These are phyloP conservation scores for Penicillium lividum DNA, from an alignment of 495 filamentous ascomycete genomes.

Conservation along the genomic window DNA sequence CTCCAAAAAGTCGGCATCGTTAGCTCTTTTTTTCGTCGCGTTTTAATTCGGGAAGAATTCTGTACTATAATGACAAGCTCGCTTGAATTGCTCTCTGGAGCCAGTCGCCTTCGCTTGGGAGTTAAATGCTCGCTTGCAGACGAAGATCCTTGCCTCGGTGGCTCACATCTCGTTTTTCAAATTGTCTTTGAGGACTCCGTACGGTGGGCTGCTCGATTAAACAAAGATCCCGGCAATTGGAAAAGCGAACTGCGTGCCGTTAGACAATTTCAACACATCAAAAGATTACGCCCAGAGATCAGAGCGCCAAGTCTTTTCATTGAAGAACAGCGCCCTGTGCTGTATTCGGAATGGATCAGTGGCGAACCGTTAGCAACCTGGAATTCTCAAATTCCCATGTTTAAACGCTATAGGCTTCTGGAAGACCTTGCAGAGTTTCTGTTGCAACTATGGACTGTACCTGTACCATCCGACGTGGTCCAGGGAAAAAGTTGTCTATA, in stretches of 20 bases:
- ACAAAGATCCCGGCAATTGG: constrained; percentile 9
- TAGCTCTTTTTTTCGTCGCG: no score
- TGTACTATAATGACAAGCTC: no score
- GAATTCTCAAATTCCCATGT: constrained; percentile 14
- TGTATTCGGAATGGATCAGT: constrained; percentile 23
- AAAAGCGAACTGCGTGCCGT: constrained; percentile 14
- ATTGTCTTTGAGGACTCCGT: constrained; percentile 22
- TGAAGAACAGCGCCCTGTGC: constrained; percentile 12
- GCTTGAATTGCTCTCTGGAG: background rate
- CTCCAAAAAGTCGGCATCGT: no score
- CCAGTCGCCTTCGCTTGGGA: background rate
- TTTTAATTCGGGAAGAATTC: no score
- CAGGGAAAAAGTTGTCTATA: background rate
- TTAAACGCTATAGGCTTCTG: constrained; percentile 13
- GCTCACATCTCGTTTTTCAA: constrained; percentile 18
- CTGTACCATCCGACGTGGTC: constrained; percentile 2
- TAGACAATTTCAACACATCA: constrained; percentile 13
- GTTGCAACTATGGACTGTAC: constrained; percentile 18
- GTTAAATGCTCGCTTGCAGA: constrained; percentile 12
- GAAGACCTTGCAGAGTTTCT: constrained; percentile 18
- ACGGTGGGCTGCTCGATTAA: constrained; percentile 19
- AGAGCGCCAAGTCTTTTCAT: constrained; percentile 14
- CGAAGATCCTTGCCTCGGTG: constrained; percentile 11
- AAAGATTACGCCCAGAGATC: constrained; percentile 8
- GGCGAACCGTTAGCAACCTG: constrained; percentile 18